Evolutionary conservation across 352 stramenopile genomes (phyloP), one percentile per base, ranked within the genome.

Genomic region (Globisporangium heterothallicum): DNA sequence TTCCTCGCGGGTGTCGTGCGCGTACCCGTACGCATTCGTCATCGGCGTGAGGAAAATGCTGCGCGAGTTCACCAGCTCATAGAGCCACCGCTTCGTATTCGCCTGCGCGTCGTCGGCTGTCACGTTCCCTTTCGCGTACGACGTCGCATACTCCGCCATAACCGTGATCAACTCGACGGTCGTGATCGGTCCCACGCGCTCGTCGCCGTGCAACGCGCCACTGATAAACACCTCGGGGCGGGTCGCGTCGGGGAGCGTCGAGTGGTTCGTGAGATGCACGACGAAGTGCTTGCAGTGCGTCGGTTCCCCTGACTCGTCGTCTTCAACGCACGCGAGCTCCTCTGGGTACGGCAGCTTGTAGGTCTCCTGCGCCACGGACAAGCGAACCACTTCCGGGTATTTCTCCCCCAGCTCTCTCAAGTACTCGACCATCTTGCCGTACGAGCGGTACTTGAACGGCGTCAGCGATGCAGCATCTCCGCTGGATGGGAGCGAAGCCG

Each of bases 141-240:
- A 62, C 13, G 66, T 74, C 8, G 73, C 70, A 32, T 78, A 79
- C 43, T 86, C 74, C 19, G 80, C 76, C 4, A 98, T 53, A 10
- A 98, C 51, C 41, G 97, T 70, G 35, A 94, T 75, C 21, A 96
- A 77, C 64, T 98, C 84, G 48, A 98, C 75, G 19, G 95, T 80
- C 22, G 92, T 77, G 22, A 88, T 81, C 21, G 95, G 94, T 2
- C 92, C 94, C 0, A 98, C 81, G 26, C 92, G 82, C 75, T 99
- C 95, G 63, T 99, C 87, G 50, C 96, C 96, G 59, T 99, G 96
- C n/a, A 99, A 63, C 36, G 88, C 87, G 58, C 96, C 96, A 55
- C 86, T 98, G 60, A 98, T 87, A 59, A 99, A 98, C 0, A 99
- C 89, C 60, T 99, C 88, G 6, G 96, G 95, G 22, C 96, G 72